Conservation (phyloP, 108 stramenopile species). For the Aurantiochytrium sp. region DNA sequence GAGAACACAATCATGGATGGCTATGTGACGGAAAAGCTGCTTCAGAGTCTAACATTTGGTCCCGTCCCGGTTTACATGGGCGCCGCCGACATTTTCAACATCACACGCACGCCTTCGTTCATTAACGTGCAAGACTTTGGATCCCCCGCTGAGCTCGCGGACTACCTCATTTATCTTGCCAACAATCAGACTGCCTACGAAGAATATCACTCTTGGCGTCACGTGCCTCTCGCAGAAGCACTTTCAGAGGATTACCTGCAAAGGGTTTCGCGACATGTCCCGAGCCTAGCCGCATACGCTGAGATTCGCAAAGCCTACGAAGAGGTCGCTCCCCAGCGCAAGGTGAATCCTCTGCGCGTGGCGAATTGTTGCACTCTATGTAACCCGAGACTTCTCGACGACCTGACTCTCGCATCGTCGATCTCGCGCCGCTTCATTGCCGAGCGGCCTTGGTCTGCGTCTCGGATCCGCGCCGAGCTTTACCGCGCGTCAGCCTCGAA, state of each 20-base stretch:
- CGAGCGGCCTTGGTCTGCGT: neutral
- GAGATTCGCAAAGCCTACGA: neutral
- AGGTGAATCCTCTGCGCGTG: neutral
- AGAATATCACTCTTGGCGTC: neutral
- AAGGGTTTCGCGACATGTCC: neutral
- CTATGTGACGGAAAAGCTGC: neutral
- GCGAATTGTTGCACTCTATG: neutral
- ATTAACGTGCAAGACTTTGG: neutral
- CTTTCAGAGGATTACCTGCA: neutral
- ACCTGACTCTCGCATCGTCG: neutral
- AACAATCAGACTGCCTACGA: neutral
- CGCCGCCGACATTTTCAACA: neutral
- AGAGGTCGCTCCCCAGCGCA: neutral
- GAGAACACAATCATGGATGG: conserved; percentile 5
- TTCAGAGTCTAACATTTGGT: neutral
- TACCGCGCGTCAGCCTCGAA: no score
- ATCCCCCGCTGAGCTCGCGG: neutral
- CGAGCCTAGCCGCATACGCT: neutral
- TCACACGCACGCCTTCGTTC: neutral
- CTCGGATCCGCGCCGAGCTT: neutral
- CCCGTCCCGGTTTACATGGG: neutral
- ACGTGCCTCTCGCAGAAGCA: neutral
- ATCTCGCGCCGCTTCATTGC: neutral
- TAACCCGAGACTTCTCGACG: neutral
- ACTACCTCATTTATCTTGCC: neutral